Conservation (phyloP, 331 rosid species). For the Quercus tomentella region DNA sequence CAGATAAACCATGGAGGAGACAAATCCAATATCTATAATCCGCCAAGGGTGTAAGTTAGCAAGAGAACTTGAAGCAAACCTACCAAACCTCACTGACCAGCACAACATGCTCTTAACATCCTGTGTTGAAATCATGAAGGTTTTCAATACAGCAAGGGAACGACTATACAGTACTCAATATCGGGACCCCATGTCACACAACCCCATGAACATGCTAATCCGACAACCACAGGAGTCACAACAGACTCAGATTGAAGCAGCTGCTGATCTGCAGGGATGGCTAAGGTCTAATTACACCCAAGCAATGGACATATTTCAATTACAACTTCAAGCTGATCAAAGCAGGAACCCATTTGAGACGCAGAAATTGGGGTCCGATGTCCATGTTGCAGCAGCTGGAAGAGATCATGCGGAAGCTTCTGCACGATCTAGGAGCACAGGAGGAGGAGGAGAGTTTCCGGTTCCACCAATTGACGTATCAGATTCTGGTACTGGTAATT, state of each 20-base stretch:
- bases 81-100: slow-evolving; percentile 29
- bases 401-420: slow-evolving; percentile 16
- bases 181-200: background rate
- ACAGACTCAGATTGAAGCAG: slow-evolving; percentile 17
- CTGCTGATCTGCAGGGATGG: slow-evolving; percentile 28
- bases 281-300: slow-evolving; percentile 17
- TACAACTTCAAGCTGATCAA: slow-evolving; percentile 15
- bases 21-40: slow-evolving; percentile 1
- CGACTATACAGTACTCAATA: background rate
- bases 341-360: slow-evolving; percentile 1
- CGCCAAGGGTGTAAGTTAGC: slow-evolving; percentile 41
- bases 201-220: background rate
- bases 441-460: slow-evolving; percentile 1
- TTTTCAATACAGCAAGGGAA: slow-evolving; percentile 31
- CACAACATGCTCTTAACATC: slow-evolving; percentile 20
- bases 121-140: slow-evolving; percentile 35
- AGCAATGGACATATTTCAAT: slow-evolving; percentile 15
- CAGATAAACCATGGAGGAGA: slow-evolving; percentile 44
- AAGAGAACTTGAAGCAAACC: slow-evolving; percentile 33
- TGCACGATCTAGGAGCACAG: slow-evolving; percentile 16
- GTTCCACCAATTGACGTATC: slow-evolving; percentile 26
- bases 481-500: background rate
- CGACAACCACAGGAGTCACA: slow-evolving; percentile 12
- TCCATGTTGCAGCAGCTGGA: slow-evolving; percentile 10
- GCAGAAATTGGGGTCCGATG: slow-evolving; percentile 10